Percentiles rank a stretch among this genome's conserved stretches.
Conservation (phyloP, 2,329 filamentous ascomycete genomes). For the Orbilia oligospora region DNA sequence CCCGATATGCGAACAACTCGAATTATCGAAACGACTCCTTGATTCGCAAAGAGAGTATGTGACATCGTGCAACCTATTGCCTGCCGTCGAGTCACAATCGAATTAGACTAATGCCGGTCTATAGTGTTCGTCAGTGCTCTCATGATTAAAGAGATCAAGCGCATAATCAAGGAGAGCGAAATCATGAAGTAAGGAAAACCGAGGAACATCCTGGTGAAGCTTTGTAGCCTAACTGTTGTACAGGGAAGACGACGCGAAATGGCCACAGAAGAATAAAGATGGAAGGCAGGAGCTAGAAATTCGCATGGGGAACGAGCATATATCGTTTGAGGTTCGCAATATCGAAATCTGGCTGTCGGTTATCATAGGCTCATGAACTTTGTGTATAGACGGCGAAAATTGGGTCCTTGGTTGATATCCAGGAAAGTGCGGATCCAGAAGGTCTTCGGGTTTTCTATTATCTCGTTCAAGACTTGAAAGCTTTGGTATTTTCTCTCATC, state of each 20-base stretch:
- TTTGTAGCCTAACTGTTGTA: constrained; percentile 20
- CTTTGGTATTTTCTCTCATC: constrained; percentile 95
- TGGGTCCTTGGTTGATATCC: constrained; percentile 94
- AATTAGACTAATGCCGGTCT: constrained; percentile 14
- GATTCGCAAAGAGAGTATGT: constrained; percentile 98
- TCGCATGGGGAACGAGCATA: constrained; percentile 91
- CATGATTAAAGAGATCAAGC: constrained; percentile 93
- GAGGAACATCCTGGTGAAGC: constrained; percentile 1
- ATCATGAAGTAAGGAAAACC: constrained; percentile 84
- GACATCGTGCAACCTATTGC: constrained; percentile 6
- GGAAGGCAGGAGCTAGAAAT: constrained; percentile 97
- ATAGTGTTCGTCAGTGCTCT: constrained; percentile 95
- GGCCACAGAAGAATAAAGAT: constrained; percentile 99
- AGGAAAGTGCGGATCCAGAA: constrained; percentile 94
- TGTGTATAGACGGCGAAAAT: constrained; percentile 89
- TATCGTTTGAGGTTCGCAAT: constrained; percentile 87
- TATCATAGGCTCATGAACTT: constrained; percentile 59
- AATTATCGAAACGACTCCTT: constrained; percentile 99
- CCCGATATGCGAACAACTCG: constrained; percentile 98
- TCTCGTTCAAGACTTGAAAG: constrained; percentile 96
- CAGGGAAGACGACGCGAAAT: constrained; percentile 97
- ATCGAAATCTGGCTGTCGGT: background rate
- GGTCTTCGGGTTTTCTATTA: constrained; percentile 98
- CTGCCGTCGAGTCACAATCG: constrained; percentile 23
- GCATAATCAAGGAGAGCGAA: constrained; percentile 96